Conservation (phyloP, 148 eudicot genomes). For the Persicaria tinctoria region DNA sequence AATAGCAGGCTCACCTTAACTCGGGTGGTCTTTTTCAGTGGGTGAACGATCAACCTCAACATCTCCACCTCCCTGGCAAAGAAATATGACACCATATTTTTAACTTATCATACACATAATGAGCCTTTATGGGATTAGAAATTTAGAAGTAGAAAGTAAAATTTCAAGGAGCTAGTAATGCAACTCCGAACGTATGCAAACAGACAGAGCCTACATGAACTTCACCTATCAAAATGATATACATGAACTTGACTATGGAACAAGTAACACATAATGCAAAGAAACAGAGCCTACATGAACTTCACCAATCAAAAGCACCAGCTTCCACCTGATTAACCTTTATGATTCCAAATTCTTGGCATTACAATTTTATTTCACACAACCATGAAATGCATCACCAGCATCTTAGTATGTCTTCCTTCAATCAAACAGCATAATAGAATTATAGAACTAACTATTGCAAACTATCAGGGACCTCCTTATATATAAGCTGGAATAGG, state of each 20-base stretch:
- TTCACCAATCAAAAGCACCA: background rate
- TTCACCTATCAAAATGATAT: too few relatives aligned
- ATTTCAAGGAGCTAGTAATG: background rate
- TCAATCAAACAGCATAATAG: background rate
- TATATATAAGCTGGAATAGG: background rate
- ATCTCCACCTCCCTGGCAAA: constrained; percentile 57
- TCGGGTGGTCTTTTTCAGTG: constrained; percentile 82
- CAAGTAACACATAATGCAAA: background rate
- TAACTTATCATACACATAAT: background rate
- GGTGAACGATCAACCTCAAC: constrained; percentile 86
- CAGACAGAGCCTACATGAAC: too few relatives aligned
- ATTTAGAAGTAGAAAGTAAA: background rate
- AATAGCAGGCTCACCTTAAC: constrained; percentile 44
- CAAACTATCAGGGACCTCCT: background rate
- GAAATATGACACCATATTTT: constrained; percentile 20
- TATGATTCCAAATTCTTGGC: background rate
- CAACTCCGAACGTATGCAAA: background rate
- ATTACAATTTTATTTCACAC: background rate
- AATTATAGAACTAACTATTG: background rate
- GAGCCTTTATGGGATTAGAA: background rate
- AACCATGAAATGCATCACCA: background rate
- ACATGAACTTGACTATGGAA: background rate
- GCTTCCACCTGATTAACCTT: background rate
- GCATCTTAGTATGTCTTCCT: background rate
- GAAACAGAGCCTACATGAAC: background rate